phyloP scores from a whole-genome alignment of 805 yeast species.

The Wickerhamiella qilinensis region DNA sequence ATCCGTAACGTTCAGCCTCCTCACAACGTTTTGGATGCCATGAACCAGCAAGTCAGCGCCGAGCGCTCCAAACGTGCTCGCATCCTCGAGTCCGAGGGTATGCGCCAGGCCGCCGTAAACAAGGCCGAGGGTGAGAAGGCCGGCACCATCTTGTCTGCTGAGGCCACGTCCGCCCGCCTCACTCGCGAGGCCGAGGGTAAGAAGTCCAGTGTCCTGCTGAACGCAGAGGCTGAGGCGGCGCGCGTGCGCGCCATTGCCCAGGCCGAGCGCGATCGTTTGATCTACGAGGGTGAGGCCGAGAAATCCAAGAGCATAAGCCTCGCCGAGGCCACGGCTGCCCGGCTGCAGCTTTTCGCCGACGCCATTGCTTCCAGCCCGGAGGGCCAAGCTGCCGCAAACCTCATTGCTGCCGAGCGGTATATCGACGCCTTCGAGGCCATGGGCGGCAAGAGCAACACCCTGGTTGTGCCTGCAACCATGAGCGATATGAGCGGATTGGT shows the following conservation, averaged over 20 bases:
- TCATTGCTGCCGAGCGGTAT: slow-evolving; percentile 67
- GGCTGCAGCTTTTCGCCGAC: slow-evolving; percentile 43
- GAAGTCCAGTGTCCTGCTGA: slow-evolving; percentile 45
- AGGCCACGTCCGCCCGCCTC: slow-evolving; percentile 44
- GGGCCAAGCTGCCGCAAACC: slow-evolving; percentile 54
- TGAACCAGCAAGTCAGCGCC: slow-evolving; percentile 76
- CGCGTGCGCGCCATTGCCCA: neutral
- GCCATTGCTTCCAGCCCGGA: slow-evolving; percentile 54
- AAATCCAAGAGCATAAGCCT: slow-evolving; percentile 44
- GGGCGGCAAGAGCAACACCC: slow-evolving; percentile 62
- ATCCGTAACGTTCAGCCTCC: slow-evolving; percentile 79
- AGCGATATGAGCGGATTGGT: slow-evolving; percentile 55
- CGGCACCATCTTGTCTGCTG: slow-evolving; percentile 51
- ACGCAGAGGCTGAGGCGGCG: slow-evolving; percentile 28
- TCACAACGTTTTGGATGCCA: slow-evolving; percentile 60
- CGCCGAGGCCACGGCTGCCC: slow-evolving; percentile 64
- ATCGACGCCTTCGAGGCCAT: slow-evolving; percentile 62
- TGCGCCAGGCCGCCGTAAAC: slow-evolving; percentile 55
- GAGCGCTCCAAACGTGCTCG: slow-evolving; percentile 74
- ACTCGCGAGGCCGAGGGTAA: slow-evolving; percentile 59
- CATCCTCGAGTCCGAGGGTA: slow-evolving; percentile 70
- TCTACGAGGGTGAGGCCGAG: slow-evolving; percentile 18
- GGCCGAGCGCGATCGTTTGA: slow-evolving; percentile 1
- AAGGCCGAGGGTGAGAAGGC: slow-evolving; percentile 67
- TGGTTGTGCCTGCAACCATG: slow-evolving; percentile 55